These are phyloP conservation scores for Emergomyces pasteurianus DNA, from an alignment of 2,329 filamentous ascomycete genomes.

Conservation along the genomic window DNA sequence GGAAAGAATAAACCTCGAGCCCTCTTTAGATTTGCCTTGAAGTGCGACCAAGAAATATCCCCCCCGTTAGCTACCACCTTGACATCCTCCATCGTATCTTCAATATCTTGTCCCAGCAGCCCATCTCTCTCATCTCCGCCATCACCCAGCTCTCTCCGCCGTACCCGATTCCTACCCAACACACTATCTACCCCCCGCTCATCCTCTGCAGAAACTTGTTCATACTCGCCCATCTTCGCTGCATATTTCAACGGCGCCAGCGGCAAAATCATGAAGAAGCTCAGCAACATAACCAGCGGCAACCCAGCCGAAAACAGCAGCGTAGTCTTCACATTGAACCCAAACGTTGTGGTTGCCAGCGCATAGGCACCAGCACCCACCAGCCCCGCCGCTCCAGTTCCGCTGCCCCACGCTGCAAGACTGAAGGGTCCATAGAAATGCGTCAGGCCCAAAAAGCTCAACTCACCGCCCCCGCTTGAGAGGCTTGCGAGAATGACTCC, in stretches of 20 bases:
- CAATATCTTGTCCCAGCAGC: slow-evolving; percentile 17
- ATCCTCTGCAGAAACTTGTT: slow-evolving; percentile 37
- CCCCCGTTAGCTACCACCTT: background rate
- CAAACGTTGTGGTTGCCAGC: slow-evolving; percentile 66
- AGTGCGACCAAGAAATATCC: slow-evolving; percentile 21
- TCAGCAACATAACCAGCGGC: slow-evolving; percentile 66
- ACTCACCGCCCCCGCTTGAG: slow-evolving; percentile 74
- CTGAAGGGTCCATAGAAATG: slow-evolving; percentile 86
- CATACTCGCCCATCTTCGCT: slow-evolving; percentile 39
- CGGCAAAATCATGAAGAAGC: slow-evolving; percentile 76
- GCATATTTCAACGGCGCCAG: slow-evolving; percentile 48
- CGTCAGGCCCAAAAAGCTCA: slow-evolving; percentile 81
- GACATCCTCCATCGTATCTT: background rate
- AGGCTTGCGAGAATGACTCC: slow-evolving; percentile 79
- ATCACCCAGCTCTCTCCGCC: slow-evolving; percentile 11
- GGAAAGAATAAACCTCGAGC: slow-evolving; percentile 59
- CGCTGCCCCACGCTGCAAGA: slow-evolving; percentile 82
- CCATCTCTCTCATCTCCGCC: slow-evolving; percentile 20
- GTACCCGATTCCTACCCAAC: slow-evolving; percentile 24
- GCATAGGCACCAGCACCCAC: slow-evolving; percentile 83
- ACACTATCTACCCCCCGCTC: slow-evolving; percentile 10
- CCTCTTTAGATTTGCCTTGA: slow-evolving; percentile 48
- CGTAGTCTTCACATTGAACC: slow-evolving; percentile 60
- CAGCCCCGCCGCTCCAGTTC: slow-evolving; percentile 79
- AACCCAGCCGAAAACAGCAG: slow-evolving; percentile 67